phyloP scores from a whole-genome alignment of 1,284 basidiomycete genomes.

The Ceratobasidium sp. region DNA sequence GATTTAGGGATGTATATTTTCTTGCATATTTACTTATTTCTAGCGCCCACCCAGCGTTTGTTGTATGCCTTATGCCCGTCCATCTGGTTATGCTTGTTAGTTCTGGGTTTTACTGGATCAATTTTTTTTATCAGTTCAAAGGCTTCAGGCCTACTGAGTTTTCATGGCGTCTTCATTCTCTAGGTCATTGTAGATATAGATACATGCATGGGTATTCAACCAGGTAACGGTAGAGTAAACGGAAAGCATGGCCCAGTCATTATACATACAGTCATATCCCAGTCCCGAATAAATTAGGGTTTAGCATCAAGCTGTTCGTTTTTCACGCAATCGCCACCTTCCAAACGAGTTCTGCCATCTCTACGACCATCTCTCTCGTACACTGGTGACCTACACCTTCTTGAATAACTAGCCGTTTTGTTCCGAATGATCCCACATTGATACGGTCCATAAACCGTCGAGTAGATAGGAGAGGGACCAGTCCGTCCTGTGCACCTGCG shows the following conservation, averaged over 20 bases:
- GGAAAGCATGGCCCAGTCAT: not conserved
- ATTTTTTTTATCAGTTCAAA: not conserved
- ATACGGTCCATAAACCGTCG: conserved; percentile 26
- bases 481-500: conserved; percentile 19
- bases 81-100: not conserved
- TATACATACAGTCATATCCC: not conserved
- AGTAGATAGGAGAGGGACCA: conserved; percentile 10
- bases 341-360: conserved; percentile 30
- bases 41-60: not conserved
- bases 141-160: no score
- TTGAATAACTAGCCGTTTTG: conserved; percentile 25
- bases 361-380: conserved; percentile 23
- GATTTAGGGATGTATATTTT: not conserved
- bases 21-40: conserved; percentile 21
- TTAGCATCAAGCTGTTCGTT: not conserved
- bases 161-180: not conserved
- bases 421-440: conserved; percentile 16
- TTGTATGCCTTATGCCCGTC: conserved; percentile 7
- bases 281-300: not conserved
- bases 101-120: not conserved
- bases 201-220: not conserved
- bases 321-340: not conserved
- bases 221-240: not conserved
- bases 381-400: conserved; percentile 31
- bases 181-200: not conserved